Conservation (phyloP, 2,329 filamentous ascomycete genomes). For the Coniochaeta hoffmannii region DNA sequence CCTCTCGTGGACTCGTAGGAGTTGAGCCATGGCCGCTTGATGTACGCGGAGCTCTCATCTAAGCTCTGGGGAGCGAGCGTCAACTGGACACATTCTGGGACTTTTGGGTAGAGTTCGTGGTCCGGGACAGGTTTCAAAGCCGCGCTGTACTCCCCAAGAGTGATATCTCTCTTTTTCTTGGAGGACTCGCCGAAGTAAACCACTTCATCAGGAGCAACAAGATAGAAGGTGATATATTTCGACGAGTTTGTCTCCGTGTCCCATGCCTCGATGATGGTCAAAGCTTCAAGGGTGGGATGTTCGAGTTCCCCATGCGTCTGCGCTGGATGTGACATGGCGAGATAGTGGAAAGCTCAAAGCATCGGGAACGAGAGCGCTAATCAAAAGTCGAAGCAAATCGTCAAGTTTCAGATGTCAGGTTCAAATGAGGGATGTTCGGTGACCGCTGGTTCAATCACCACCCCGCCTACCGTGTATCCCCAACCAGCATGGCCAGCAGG, state of each 20-base stretch:
- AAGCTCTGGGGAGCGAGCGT: conserved; percentile 7
- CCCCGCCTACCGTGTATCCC: too few species aligned
- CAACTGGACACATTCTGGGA: conserved; percentile 5
- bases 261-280: conserved; percentile 2
- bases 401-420: too few species aligned
- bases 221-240: conserved; percentile 7
- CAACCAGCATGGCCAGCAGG: too few species aligned
- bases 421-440: too few species aligned
- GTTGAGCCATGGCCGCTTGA: conserved; percentile 8
- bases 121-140: conserved; percentile 8
- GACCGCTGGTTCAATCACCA: too few species aligned
- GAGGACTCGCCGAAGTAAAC: conserved; percentile 9
- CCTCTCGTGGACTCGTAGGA: conserved; percentile 7
- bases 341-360: too few species aligned
- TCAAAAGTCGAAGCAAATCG: too few species aligned
- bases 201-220: conserved; percentile 3
- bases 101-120: conserved; percentile 8
- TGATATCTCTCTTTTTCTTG: conserved; percentile 9
- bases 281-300: neutral
- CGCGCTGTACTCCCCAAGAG: conserved; percentile 7
- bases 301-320: too few species aligned
- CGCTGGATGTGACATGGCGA: too few species aligned
- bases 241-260: neutral
- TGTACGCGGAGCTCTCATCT: conserved; percentile 2
- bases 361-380: too few species aligned